These are phyloP conservation scores for Pseudonitzschia multistriata DNA, from an alignment of 108 stramenopile genomes.

Conservation along the genomic window DNA sequence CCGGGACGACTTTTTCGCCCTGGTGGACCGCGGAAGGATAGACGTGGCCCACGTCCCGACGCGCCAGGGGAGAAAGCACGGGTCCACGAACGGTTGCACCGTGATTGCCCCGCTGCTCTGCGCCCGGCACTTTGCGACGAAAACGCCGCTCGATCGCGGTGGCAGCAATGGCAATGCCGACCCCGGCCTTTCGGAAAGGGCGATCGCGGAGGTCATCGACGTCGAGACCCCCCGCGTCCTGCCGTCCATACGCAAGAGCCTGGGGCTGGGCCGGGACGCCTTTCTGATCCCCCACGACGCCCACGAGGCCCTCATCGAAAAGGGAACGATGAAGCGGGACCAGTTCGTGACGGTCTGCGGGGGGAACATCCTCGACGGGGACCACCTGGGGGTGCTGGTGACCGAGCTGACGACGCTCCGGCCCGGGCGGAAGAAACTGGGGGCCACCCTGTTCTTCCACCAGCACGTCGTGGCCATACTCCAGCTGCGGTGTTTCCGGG, in stretches of 20 bases:
- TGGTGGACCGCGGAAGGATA: constrained; percentile 33
- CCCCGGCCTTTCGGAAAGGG: constrained; percentile 46
- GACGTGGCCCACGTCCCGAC: constrained; percentile 57
- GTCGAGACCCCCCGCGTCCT: constrained; percentile 56
- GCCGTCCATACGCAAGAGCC: constrained; percentile 56
- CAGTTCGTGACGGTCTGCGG: constrained; percentile 46
- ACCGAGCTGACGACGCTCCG: constrained; percentile 19
- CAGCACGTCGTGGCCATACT: constrained; percentile 90
- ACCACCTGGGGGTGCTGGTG: constrained; percentile 59
- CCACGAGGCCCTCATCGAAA: constrained; percentile 84
- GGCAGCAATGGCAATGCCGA: constrained; percentile 24
- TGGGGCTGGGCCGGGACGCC: constrained; percentile 62
- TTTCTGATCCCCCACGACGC: constrained; percentile 87
- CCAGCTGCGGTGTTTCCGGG: constrained; percentile 55
- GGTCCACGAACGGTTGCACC: constrained; percentile 84
- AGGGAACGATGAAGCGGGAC: constrained; percentile 15
- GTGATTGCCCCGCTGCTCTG: constrained; percentile 85
- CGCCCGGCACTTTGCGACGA: constrained; percentile 49
- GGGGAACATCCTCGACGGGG: constrained; percentile 67
- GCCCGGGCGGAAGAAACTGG: constrained; percentile 25
- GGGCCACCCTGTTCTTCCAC: constrained; percentile 80
- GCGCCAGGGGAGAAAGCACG: constrained; percentile 68
- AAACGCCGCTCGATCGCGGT: not conserved
- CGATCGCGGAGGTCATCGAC: constrained; percentile 70
- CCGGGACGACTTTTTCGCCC: constrained; percentile 36